Percentiles rank a stretch among this genome's conserved stretches.
These are phyloP conservation scores for Aspergillus bertholletiae DNA, from an alignment of 495 filamentous ascomycete genomes.

Conservation along the genomic window DNA sequence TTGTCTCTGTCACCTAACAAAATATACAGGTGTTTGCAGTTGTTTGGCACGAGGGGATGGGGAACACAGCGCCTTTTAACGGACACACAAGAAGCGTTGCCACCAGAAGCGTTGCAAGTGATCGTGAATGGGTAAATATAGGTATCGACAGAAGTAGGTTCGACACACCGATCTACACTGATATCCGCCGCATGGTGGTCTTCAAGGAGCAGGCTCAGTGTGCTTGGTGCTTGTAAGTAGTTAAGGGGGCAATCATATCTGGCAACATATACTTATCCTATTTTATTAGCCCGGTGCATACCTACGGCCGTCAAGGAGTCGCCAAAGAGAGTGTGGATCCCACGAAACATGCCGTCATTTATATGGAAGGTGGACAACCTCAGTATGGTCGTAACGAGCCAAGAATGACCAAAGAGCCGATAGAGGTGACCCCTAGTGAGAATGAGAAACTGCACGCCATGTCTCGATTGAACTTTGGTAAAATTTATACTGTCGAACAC, in stretches of 20 bases:
- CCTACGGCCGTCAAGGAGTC: constrained; percentile 33
- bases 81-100: too few relatives aligned
- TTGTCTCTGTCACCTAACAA: not conserved
- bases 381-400: constrained; percentile 11
- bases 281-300: constrained; percentile 29
- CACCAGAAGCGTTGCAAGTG: constrained; percentile 12
- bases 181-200: constrained; percentile 34
- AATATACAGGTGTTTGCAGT: constrained; percentile 27
- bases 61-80: constrained; percentile 1
- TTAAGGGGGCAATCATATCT: not conserved
- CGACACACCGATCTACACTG: constrained; percentile 23
- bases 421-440: constrained; percentile 24
- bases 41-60: constrained; percentile 30
- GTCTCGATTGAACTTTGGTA: constrained; percentile 46
- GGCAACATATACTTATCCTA: not conserved
- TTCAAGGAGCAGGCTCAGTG: constrained; percentile 18
- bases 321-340: constrained; percentile 27
- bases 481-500: constrained; percentile 46
- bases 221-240: constrained; percentile 31
- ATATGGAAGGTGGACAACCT: constrained; percentile 22
- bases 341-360: constrained; percentile 35
- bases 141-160: constrained; percentile 18
- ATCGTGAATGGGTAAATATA: not conserved
- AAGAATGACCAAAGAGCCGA: constrained; percentile 27
- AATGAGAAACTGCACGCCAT: constrained; percentile 29